A percentile compares a stretch with the other conserved stretches of the same genome.
Evolutionary conservation across 768 basidiomycete species (phyloP).

Genomic region (Tylopilus cervinicoccineus): DNA sequence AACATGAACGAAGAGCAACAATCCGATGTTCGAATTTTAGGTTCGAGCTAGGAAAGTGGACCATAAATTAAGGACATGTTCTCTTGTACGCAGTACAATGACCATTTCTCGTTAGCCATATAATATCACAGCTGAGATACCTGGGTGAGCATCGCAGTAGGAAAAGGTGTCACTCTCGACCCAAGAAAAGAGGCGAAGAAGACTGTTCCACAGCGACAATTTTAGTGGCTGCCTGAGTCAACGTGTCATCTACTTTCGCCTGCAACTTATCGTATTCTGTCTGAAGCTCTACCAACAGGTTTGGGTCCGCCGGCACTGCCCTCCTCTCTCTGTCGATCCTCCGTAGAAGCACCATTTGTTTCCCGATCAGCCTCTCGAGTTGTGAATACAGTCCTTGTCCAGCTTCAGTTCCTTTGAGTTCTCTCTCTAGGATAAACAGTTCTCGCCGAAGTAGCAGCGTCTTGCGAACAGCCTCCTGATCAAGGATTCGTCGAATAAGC

Average conservation of each 20-base stretch:
- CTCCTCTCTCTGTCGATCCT: constrained; percentile 7
- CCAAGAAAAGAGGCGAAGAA: not conserved
- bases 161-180: not conserved
- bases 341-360: constrained; percentile 1
- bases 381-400: constrained; percentile 4
- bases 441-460: constrained; percentile 2
- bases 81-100: too few relatives aligned
- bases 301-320: not conserved
- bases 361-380: constrained; percentile 8
- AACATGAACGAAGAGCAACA: too few relatives aligned
- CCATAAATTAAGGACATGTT: too few relatives aligned
- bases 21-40: too few relatives aligned
- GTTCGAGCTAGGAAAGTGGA: too few relatives aligned
- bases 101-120: too few relatives aligned
- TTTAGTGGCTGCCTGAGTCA: constrained; percentile 10
- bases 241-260: too few relatives aligned
- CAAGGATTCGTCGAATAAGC: constrained; percentile 6
- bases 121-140: too few relatives aligned
- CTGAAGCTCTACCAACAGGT: constrained; percentile 1
- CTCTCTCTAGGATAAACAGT: constrained; percentile 2
- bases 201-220: too few relatives aligned
- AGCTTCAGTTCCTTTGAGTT: too few relatives aligned
- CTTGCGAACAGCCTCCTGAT: not conserved
- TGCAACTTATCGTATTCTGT: constrained; percentile 3
- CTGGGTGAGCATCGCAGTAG: too few relatives aligned